Percentiles rank a stretch among this genome's conserved stretches.
phyloP scores from a whole-genome alignment of 441 rosid species.

The Brassica balearica region DNA sequence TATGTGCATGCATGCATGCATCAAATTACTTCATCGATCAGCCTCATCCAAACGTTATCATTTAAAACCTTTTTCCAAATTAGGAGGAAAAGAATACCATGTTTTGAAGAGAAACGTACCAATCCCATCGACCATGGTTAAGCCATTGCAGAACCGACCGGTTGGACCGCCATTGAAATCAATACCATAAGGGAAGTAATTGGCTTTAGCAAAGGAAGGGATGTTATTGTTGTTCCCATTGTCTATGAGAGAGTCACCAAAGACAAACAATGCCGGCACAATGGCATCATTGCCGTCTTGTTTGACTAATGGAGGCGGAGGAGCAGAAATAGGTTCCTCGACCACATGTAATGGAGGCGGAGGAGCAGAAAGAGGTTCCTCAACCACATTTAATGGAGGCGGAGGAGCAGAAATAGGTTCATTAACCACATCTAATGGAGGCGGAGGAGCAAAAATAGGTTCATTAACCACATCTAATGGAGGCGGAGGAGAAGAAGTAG shows the following conservation, averaged over 20 bases:
- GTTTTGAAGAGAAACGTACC: conserved; percentile 48
- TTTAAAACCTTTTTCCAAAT: not conserved
- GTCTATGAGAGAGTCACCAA: conserved; percentile 93
- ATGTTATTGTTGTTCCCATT: conserved; percentile 89
- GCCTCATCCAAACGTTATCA: conserved; percentile 14
- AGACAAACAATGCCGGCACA: conserved; percentile 88
- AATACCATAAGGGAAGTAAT: conserved; percentile 88
- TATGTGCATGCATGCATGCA: conserved; percentile 50
- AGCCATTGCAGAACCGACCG: conserved; percentile 94
- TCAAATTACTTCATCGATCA: not conserved
- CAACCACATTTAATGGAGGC: conserved; percentile 35
- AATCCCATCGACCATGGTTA: conserved; percentile 91
- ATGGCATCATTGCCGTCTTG: conserved; percentile 43
- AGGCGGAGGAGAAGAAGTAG: not conserved
- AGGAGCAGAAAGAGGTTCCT: conserved; percentile 27
- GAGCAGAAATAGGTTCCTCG: conserved; percentile 30
- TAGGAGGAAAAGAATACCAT: not conserved
- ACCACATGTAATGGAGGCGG: conserved; percentile 33
- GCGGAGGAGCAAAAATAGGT: not conserved
- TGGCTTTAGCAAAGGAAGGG: conserved; percentile 86
- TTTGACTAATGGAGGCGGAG: conserved; percentile 34
- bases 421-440: conserved; percentile 15
- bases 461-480: not conserved
- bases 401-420: conserved; percentile 33
- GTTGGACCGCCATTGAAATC: conserved; percentile 94